These are phyloP conservation scores for Cladosporium colombiae DNA, from an alignment of 2,329 filamentous ascomycete genomes.

Conservation along the genomic window DNA sequence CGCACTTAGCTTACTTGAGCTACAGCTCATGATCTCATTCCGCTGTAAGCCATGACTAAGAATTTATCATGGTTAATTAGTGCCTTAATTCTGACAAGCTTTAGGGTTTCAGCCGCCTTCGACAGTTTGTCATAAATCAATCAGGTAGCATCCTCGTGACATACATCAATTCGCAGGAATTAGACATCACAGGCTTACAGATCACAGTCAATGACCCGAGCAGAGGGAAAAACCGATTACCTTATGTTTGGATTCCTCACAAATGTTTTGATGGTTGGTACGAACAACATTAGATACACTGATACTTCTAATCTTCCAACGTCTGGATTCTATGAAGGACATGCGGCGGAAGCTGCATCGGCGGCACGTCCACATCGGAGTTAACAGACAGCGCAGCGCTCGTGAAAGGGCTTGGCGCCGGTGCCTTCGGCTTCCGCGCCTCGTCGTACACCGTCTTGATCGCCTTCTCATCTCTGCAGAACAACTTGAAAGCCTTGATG, in stretches of 20 bases:
- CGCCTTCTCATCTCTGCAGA: slow-evolving; percentile 35
- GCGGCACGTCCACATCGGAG: slow-evolving; percentile 42
- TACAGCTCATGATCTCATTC: slow-evolving; percentile 8
- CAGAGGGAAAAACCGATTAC: background rate
- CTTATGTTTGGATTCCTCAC: background rate
- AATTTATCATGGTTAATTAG: background rate
- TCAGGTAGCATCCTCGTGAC: too few species aligned
- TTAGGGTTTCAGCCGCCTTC: too few species aligned
- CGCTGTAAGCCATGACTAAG: background rate
- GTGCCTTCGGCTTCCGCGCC: slow-evolving; percentile 35
- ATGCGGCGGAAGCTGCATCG: slow-evolving; percentile 44
- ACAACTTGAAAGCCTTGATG: slow-evolving; percentile 10
- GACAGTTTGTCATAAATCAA: too few species aligned
- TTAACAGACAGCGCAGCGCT: slow-evolving; percentile 27
- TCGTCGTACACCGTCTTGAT: slow-evolving; percentile 48
- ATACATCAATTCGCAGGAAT: too few species aligned
- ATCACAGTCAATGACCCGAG: background rate
- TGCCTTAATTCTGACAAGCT: too few species aligned
- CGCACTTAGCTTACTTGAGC: background rate
- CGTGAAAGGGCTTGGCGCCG: slow-evolving; percentile 44
- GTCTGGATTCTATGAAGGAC: slow-evolving; percentile 25
- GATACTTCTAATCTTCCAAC: background rate
- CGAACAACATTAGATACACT: background rate
- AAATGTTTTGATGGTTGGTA: background rate
- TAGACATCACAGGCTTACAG: too few species aligned